phyloP scores from a whole-genome alignment of 805 yeast genomes.

The Cephaloascus fragrans region DNA sequence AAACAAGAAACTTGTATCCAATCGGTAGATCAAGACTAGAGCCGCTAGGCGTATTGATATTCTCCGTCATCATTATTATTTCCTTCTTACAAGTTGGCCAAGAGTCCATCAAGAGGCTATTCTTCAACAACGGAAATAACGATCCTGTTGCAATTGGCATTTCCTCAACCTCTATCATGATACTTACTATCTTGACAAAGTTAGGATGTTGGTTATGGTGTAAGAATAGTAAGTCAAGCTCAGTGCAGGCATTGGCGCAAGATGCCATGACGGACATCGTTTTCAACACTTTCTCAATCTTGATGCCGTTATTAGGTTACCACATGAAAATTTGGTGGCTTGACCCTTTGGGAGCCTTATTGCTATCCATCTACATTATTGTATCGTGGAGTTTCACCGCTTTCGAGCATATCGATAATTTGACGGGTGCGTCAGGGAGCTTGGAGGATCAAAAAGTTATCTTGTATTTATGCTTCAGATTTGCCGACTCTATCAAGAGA shows the following conservation, averaged over 20 bases:
- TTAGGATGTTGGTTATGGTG: constrained; percentile 59
- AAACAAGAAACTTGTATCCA: constrained; percentile 41
- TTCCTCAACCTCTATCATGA: constrained; percentile 52
- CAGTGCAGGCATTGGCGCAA: constrained; percentile 72
- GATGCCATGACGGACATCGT: constrained; percentile 75
- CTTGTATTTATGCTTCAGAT: constrained; percentile 56
- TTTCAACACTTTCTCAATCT: constrained; percentile 59
- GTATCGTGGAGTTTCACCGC: constrained; percentile 56
- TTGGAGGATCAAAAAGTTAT: constrained; percentile 55
- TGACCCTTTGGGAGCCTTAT: constrained; percentile 66
- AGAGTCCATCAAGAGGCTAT: constrained; percentile 43
- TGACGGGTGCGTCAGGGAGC: constrained; percentile 66
- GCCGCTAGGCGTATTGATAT: constrained; percentile 70
- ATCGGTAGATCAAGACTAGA: constrained; percentile 67
- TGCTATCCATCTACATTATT: constrained; percentile 53
- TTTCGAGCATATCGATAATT: constrained; percentile 61
- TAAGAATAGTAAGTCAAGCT: constrained; percentile 45
- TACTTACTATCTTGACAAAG: constrained; percentile 50
- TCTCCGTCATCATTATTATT: constrained; percentile 59
- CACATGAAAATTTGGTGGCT: constrained; percentile 53
- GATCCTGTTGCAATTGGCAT: constrained; percentile 36
- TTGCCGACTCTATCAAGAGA: constrained; percentile 54
- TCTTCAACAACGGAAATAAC: constrained; percentile 20
- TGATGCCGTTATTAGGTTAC: constrained; percentile 59
- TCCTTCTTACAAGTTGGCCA: constrained; percentile 67